phyloP scores from a whole-genome alignment of 2,329 filamentous ascomycete genomes.

The Fusarium duplospermum region DNA sequence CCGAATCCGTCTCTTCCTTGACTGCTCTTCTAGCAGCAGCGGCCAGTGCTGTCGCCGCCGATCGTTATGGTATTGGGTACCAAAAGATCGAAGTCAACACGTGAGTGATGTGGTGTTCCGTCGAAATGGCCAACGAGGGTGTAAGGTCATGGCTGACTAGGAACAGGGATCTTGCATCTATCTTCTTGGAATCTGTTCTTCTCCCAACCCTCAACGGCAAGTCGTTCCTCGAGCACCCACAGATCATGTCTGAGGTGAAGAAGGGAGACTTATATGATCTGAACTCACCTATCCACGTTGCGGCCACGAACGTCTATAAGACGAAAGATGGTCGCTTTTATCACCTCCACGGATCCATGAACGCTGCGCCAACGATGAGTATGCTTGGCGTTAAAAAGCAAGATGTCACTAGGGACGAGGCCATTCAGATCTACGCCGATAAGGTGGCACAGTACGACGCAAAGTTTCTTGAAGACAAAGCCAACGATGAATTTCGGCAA shows the following conservation, averaged over 20 bases:
- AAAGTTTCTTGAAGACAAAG: slow-evolving; percentile 45
- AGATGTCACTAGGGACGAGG: slow-evolving; percentile 45
- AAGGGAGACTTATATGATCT: slow-evolving; percentile 14
- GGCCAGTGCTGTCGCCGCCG: slow-evolving; percentile 14
- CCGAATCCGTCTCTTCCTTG: slow-evolving; percentile 14
- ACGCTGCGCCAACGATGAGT: slow-evolving; percentile 44
- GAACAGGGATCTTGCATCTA: slow-evolving; percentile 18
- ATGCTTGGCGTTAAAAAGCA: slow-evolving; percentile 47
- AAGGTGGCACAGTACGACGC: slow-evolving; percentile 43
- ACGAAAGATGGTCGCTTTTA: slow-evolving; percentile 51
- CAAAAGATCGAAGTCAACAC: slow-evolving; percentile 25
- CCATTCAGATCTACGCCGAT: slow-evolving; percentile 40
- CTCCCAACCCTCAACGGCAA: slow-evolving; percentile 27
- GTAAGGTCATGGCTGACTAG: not conserved
- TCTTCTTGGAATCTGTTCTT: slow-evolving; percentile 34
- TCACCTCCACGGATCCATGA: slow-evolving; percentile 50
- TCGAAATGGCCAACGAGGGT: not conserved
- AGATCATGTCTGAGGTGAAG: slow-evolving; percentile 2
- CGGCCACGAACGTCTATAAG: slow-evolving; percentile 50
- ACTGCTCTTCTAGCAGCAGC: slow-evolving; percentile 15
- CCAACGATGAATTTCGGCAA: slow-evolving; percentile 49
- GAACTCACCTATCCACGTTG: slow-evolving; percentile 44
- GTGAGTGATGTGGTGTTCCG: not conserved
- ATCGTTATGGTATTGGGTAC: slow-evolving; percentile 20
- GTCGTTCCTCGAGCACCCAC: slow-evolving; percentile 28